Evolutionary conservation across 2,329 filamentous ascomycete species (phyloP), one percentile per base, ranked within the genome.

Genomic region (Microdochium paspali): DNA sequence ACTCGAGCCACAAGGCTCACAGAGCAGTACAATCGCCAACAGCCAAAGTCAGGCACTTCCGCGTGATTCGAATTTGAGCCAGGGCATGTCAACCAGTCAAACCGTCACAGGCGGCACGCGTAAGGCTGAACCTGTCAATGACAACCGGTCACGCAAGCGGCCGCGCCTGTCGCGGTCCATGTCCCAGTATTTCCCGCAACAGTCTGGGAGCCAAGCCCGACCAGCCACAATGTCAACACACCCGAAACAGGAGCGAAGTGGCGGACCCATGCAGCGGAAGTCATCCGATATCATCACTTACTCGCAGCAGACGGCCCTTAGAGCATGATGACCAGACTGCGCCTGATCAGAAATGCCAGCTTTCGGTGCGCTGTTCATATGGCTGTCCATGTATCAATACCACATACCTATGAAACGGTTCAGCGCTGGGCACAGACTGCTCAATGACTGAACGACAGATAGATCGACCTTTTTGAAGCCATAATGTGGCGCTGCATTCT

Each of bases 1-100:
- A 5, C 18, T 40, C 6, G 12, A 40, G 23, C 10, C 50, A n/a
- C 57, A 59, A 12, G 28, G 39, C 12, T 44, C 28, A 48, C 49
- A 20, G 28, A 47, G 31, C 6, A 42, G 26, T 21, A 12, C 23
- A 24, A 4, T 12, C 31, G 30, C 45, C 45, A 28, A 45, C 3
- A 6, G 6, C 18, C 35, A 40, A 20, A 18, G 13, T 7, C 35
- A 40, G 5, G 12, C 35, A 7, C 10, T 6, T 4, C 35, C 23
- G 5, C 35, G 23, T 40, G 35, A 40, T 12, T 20, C 23, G 4
- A 9, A 3, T 6, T 5, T 20, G 15, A 9, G 18, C 15, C 31
- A 35, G 6, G 31, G n/a, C 5, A 35, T 35, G 10, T 18, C 31
- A 6, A 18, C 15, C 18, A 21, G 35, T 6, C 35, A 12, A 7